Evolutionary conservation across 2,329 filamentous ascomycete species (phyloP), one percentile per base, ranked within the genome.

Genomic region (Colletotrichum phormii): DNA sequence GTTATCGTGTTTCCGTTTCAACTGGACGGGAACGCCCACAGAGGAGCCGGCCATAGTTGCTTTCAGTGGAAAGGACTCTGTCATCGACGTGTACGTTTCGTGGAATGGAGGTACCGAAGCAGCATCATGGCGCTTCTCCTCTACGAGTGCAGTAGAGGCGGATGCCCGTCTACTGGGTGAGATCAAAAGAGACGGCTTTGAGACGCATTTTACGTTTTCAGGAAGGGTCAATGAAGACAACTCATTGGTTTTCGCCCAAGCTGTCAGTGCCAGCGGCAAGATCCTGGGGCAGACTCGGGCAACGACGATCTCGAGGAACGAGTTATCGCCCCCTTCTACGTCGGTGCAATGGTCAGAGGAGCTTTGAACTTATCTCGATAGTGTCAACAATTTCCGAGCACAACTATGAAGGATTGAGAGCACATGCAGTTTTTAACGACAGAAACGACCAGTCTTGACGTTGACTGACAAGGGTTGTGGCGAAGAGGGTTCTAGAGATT

Each of bases 101-200:
- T 89, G 86, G 87, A 88, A 88, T 69, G 87, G 87, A 5, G 86
- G 86, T 60, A 88, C 86, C 0, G 83, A 85, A 76, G 85, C 84
- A 0, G 79, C 76, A 3, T 53, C 67, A 4, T 88, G 89, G 89
- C 81, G 84, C 31, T 89, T 90, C 75, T 88, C 85, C 76, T 82
- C 4, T 76, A 80, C 2, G 80, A 79, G 22, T 76, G 79, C 0
- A 75, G 77, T 18, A 82, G 82, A 15, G 81, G 81, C 1, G 84
- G 79, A 58, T 75, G 77, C 33, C 6, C 15, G 18, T n/a, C 79
- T 81, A 35, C 77, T 85, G 3, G 84, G 83, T 18, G 81, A 84
- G 68, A 79, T 79, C 1, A 75, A 78, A 54, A 83, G 83, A 59
- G 79, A 76, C 5, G 82, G 84, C 29, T 88, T 88, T 75, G 86